Conservation (phyloP, 257 asterid species). For the Solanum chiquidenum region DNA sequence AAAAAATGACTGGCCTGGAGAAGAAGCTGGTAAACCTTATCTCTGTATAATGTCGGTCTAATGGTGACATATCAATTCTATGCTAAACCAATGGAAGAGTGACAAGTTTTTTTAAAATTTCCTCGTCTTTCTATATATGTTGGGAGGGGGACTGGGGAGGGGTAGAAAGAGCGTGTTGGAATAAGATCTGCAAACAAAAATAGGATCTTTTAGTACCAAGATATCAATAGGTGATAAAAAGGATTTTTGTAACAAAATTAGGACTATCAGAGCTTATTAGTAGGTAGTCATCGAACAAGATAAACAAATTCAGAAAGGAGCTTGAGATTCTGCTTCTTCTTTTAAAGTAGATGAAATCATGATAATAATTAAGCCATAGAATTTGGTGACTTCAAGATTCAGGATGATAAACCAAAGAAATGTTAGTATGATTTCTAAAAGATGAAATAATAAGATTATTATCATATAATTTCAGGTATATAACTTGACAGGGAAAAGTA, state of each 20-base stretch:
- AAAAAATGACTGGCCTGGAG: conserved; percentile 31
- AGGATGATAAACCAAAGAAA: neutral
- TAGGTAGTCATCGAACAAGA: neutral
- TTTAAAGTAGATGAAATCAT: neutral
- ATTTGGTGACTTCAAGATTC: neutral
- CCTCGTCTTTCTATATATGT: neutral
- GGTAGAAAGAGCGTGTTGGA: neutral
- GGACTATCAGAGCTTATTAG: neutral
- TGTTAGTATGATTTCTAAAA: neutral
- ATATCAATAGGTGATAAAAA: neutral
- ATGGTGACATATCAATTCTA: neutral
- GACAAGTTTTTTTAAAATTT: neutral
- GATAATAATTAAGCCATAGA: neutral
- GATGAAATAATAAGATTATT: neutral
- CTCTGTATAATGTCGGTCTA: neutral
- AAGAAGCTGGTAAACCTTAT: conserved; percentile 49
- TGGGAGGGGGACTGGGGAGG: neutral
- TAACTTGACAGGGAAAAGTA: neutral
- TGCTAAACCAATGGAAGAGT: neutral
- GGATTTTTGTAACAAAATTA: neutral
- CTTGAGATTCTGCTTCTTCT: neutral
- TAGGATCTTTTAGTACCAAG: neutral
- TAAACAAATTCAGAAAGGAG: neutral
- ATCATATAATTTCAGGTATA: no score
- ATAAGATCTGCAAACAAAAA: neutral